A percentile compares a stretch with the other conserved stretches of the same genome.
These are phyloP conservation scores for Phellinidium pouzarii DNA, from an alignment of 1,284 basidiomycete species.

Conservation along the genomic window DNA sequence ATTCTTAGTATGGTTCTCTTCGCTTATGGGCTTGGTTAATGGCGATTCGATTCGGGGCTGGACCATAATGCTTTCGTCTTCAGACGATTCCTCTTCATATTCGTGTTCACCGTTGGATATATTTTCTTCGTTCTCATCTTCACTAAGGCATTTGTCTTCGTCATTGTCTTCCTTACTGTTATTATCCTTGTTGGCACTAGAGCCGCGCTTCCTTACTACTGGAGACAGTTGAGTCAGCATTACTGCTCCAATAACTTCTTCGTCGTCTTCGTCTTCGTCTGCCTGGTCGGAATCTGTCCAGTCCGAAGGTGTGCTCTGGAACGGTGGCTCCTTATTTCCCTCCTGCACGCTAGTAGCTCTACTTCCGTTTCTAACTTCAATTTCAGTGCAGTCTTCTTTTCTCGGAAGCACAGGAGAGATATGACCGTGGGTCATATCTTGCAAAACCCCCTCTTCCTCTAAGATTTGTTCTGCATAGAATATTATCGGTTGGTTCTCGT, in stretches of 20 bases:
- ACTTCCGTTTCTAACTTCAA: background rate
- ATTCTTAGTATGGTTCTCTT: background rate
- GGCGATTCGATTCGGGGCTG: background rate
- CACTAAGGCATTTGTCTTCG: background rate
- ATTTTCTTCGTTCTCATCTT: background rate
- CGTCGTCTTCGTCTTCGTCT: background rate
- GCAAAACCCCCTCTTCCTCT: too few relatives aligned
- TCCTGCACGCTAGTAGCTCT: background rate
- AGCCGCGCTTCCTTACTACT: too few relatives aligned
- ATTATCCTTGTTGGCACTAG: background rate
- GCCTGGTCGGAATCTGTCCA: conserved; percentile 14
- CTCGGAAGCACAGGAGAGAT: too few relatives aligned
- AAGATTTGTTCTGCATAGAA: too few relatives aligned
- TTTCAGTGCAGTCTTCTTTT: background rate
- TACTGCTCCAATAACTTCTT: background rate
- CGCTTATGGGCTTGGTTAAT: background rate
- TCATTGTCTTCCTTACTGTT: background rate
- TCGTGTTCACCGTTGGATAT: background rate
- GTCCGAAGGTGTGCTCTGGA: conserved; percentile 14
- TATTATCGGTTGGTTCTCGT: too few relatives aligned
- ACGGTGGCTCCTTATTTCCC: background rate
- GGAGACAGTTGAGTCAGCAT: background rate
- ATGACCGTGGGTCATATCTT: too few relatives aligned
- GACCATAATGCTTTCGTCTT: background rate
- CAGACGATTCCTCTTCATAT: background rate